Percentiles rank a stretch among this genome's conserved stretches.
phyloP scores from a whole-genome alignment of 345 rosid species.

The Microthlaspi erraticum region DNA sequence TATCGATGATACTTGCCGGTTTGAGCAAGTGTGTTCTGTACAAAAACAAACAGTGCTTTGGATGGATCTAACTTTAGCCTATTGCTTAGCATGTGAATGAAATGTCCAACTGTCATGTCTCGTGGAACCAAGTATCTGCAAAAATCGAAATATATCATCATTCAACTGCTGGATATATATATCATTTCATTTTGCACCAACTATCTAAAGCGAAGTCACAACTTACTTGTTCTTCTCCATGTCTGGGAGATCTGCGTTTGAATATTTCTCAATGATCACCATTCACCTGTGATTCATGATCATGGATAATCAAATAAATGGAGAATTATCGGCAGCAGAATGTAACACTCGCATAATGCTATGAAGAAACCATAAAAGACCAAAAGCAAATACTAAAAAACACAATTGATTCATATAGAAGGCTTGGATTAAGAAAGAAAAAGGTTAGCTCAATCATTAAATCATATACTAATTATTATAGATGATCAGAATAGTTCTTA shows the following conservation, averaged over 20 bases:
- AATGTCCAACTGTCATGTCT: slow-evolving; percentile 84
- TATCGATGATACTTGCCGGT: slow-evolving; percentile 51
- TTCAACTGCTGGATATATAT: not conserved
- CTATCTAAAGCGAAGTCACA: not conserved
- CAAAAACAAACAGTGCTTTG: slow-evolving; percentile 67
- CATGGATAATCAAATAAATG: too few relatives aligned
- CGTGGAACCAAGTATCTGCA: slow-evolving; percentile 64
- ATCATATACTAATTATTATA: not conserved
- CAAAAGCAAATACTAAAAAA: too few relatives aligned
- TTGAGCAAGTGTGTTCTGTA: slow-evolving; percentile 75
- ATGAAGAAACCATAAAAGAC: too few relatives aligned
- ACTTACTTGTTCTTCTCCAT: slow-evolving; percentile 79
- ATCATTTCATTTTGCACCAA: not conserved
- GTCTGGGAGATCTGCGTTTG: slow-evolving; percentile 71
- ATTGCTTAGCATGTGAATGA: slow-evolving; percentile 65
- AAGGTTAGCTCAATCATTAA: slow-evolving; percentile 1
- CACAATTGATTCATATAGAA: too few relatives aligned
- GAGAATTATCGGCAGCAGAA: too few relatives aligned
- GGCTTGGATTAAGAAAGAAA: too few relatives aligned
- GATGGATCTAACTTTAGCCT: slow-evolving; percentile 65
- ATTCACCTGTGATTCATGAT: slow-evolving; percentile 40
- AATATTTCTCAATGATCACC: slow-evolving; percentile 75
- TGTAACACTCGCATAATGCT: too few relatives aligned
- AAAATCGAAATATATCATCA: not conserved
- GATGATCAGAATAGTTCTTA: not conserved